Evolutionary conservation across 192 early-diverging fungal species (phyloP), one percentile per base, ranked within the genome.

Genomic region (Entomortierella lignicola): DNA sequence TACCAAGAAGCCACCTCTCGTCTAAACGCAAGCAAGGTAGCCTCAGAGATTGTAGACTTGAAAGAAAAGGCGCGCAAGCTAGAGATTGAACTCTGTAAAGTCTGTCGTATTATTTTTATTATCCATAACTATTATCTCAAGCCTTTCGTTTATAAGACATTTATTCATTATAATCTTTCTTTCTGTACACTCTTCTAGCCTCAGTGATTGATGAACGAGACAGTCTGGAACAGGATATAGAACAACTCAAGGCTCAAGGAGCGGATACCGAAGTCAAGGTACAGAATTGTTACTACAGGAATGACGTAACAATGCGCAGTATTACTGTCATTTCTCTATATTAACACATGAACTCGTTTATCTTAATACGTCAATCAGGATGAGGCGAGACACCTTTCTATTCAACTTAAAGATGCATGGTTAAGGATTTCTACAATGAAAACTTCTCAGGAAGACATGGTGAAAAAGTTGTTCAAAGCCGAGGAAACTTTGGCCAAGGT

Each of bases 61-160:
- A 79, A 79, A 29, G 75, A 79, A 55, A 69, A 60, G 51, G 48
- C 50, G 1, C 61, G 75, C 31, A 53, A 66, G 31, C 68, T 79
- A 6, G 75, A 67, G 27, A 70, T 79, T 21, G 61, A 79, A 5
- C 68, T 79, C 8, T 79, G 75, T 79, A 79, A 63, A 66, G n/a
- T n/a, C 64, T n/a, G 30, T 25, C 7, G 17, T 51, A 18, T 39
- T 18, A 42, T 42, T 42, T n/a, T n/a, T n/a, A n/a, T n/a, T n/a
- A n/a, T n/a, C n/a, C n/a, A n/a, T n/a, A n/a, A n/a, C n/a, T n/a
- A n/a, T n/a, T n/a, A n/a, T n/a, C n/a, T n/a, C n/a, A n/a, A n/a
- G n/a, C n/a, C n/a, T n/a, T n/a, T n/a, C n/a, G n/a, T n/a, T n/a
- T n/a, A n/a, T n/a, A n/a, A n/a, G n/a, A n/a, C n/a, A n/a, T n/a